Evolutionary conservation across 345 rosid species (phyloP), one percentile per base, ranked within the genome.

Genomic region (Acer negundo): DNA sequence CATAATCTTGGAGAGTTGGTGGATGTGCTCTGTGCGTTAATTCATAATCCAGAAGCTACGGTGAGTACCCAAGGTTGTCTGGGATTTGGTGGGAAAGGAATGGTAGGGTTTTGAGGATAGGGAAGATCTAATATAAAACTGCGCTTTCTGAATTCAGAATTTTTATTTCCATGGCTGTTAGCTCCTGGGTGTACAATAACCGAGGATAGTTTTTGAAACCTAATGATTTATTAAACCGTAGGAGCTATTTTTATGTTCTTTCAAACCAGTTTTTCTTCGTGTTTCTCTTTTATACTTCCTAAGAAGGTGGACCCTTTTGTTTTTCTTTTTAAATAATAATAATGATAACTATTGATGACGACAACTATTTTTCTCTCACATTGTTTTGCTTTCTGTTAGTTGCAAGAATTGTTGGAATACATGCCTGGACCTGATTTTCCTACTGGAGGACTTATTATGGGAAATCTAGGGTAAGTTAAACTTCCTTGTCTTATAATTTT

Each of bases 341-440:
- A 10, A 59, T 59, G 26, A 19, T n/a, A n/a, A 59, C 38, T 35
- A 4, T 35, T 22, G 8, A 3, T 16, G 3, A 16, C 11, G 10
- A 0, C 49, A 46, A 46, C 24, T 23, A 31, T 17, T 42, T 58
- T 63, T 28, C 77, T 83, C 69, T 80, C 61, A 80, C 61, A 40
- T 84, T 77, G 35, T 72, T 67, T 77, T 70, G 55, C 70, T n/a
- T 77, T 79, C 66, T 80, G 31, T 53, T 83, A 95, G 99, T 81
- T 95, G 86, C 99, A 93, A 92, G 99, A 95, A 81, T 80, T 95
- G 83, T 82, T 93, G 86, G 99, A 95, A 80, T 92, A 95, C 89
- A 95, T 95, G 99, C 99, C 99, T 77, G 99, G 97, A 51, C 99
- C 99, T 26, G 99, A 95, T 86, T 95, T 95, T 81, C 99, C 99